Evolutionary conservation across 2,329 filamentous ascomycete genomes (phyloP).

Genomic region (Colletotrichum navitas): DNA sequence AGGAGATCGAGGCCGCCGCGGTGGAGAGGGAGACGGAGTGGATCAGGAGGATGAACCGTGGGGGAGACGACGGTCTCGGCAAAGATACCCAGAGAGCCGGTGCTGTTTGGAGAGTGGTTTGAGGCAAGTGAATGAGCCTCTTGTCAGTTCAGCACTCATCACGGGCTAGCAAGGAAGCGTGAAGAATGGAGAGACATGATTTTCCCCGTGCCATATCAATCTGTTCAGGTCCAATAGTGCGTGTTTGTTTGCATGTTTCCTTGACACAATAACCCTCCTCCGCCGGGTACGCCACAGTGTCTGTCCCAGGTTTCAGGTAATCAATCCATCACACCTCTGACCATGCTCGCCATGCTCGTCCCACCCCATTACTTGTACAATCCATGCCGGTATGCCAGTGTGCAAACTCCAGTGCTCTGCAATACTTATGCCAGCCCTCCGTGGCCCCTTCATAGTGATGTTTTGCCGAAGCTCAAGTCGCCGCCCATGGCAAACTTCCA

Average conservation of each 20-base stretch:
- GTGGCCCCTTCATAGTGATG: constrained; percentile 12
- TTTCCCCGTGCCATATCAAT: neutral
- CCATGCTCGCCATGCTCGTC: neutral
- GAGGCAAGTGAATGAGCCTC: neutral
- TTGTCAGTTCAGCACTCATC: neutral
- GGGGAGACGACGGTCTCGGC: constrained; percentile 51
- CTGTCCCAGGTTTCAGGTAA: neutral
- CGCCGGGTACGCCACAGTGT: neutral
- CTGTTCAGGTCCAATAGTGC: neutral
- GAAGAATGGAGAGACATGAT: neutral
- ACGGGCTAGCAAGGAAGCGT: neutral
- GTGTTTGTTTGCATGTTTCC: neutral
- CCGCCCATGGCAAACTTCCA: constrained; percentile 33
- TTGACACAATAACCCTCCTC: neutral
- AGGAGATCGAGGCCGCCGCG: constrained; percentile 70
- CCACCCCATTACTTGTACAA: constrained; percentile 25
- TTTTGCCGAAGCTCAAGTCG: constrained; percentile 23
- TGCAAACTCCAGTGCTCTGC: constrained; percentile 5
- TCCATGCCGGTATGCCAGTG: neutral
- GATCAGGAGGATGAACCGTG: constrained; percentile 67
- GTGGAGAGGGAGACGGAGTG: constrained; percentile 68
- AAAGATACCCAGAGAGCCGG: constrained; percentile 54
- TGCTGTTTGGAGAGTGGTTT: constrained; percentile 60
- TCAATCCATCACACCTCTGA: neutral
- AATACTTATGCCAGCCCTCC: neutral